Base-by-base conservation (phyloP, 257 asterid species). In the Oldenlandia corymbosa region DNA sequence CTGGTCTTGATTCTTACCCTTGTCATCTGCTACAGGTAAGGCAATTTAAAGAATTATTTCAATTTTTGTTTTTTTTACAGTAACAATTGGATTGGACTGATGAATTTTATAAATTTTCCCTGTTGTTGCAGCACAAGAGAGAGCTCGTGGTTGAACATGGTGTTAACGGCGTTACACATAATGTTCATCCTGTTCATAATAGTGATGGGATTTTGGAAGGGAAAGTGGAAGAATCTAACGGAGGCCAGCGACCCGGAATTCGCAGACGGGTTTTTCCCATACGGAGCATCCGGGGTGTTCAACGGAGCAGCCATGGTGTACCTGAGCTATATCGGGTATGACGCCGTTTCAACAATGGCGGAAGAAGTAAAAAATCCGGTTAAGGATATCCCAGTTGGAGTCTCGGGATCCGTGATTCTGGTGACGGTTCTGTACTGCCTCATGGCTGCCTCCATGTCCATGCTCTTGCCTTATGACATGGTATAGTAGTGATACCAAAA, bases 331-430 rank as follows among this genome's bases (percentile, higher is more conserved):
- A 92, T 92, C 7, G 99, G 99, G 0, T 92, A 92, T 71, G 99
- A 92, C 65, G 99, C 97, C 65, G 99, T 92, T 47, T 87, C 99
- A 0, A 89, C 99, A 13, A 85, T 92, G 99, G 99, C 96, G 0
- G 99, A 92, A 61, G 99, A 92, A 58, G 97, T 92, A 2, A 78
- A 42, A 52, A 74, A 84, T 39, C 99, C 99, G 6, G 95, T 81
- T 7, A 92, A 79, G 75, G 83, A 92, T 58, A 92, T 92, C 52
- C 98, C 98, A 0, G 63, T 82, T 6, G 98, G 98, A 0, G 84
- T 92, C 30, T 86, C 95, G 17, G 98, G 97, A 13, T 92, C 98
- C 34, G 98, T 92, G 31, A 74, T 89, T 41, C 78, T 92, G 50
- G 98, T 92, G 66, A 85, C 98, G 14, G 63, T 79, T 52, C 83